Conservation (phyloP, 768 basidiomycete genomes). For the Candolleomyces aberdarensis region DNA sequence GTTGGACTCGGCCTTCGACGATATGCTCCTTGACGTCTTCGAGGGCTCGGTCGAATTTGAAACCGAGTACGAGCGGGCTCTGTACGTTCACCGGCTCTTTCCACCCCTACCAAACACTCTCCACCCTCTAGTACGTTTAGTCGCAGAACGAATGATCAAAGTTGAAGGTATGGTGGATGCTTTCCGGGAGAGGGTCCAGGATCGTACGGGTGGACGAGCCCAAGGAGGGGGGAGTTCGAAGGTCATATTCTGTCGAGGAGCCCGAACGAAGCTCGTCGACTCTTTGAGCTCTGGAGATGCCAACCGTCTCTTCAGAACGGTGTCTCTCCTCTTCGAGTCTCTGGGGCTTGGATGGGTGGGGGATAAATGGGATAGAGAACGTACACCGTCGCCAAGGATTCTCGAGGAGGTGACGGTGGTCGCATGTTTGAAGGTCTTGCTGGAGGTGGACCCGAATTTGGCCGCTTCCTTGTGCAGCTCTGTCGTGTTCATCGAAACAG, state of each 20-base stretch:
- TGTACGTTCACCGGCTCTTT: background rate
- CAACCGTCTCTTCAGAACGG: background rate
- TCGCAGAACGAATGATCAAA: background rate
- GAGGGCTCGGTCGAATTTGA: background rate
- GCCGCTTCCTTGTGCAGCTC: background rate
- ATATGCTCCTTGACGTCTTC: background rate
- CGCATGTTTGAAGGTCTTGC: background rate
- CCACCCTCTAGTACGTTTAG: background rate
- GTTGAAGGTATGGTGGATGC: background rate
- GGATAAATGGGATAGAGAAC: background rate
- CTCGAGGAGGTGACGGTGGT: background rate
- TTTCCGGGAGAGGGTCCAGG: background rate
- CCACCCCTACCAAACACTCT: background rate
- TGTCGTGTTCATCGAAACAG: background rate
- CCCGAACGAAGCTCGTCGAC: background rate
- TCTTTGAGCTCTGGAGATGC: background rate
- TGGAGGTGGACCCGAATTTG: background rate
- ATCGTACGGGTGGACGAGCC: background rate
- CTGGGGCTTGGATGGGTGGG: background rate
- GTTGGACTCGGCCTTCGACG: background rate
- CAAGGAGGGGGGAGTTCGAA: background rate
- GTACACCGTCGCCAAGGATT: background rate
- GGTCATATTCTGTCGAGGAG: background rate
- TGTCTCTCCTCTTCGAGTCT: background rate
- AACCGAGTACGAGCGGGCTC: background rate